phyloP scores from a whole-genome alignment of 2,329 filamentous ascomycete genomes.

The Paecilomyces fulvus region DNA sequence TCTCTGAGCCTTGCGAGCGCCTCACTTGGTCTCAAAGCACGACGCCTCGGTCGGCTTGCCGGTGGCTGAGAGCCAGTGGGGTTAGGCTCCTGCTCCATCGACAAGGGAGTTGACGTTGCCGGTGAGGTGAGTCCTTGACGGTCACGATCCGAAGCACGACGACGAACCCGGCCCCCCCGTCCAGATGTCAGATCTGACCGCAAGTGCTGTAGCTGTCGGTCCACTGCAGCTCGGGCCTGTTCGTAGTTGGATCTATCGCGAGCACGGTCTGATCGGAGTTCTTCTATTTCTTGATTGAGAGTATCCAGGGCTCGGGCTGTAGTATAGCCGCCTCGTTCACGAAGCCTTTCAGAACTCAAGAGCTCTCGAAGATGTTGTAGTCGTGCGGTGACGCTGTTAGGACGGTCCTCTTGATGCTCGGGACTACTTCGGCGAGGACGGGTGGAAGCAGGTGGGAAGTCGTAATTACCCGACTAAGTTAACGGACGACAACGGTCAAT shows the following conservation, averaged over 20 bases:
- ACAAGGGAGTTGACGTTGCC: slow-evolving; percentile 6
- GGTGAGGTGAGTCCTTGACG: slow-evolving; percentile 7
- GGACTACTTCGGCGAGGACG: slow-evolving; percentile 16
- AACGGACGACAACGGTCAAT: slow-evolving; percentile 11
- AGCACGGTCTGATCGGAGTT: slow-evolving; percentile 18
- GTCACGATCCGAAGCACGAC: slow-evolving; percentile 7
- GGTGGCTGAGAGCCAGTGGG: slow-evolving; percentile 8
- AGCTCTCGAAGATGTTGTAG: slow-evolving; percentile 32
- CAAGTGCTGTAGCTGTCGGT: slow-evolving; percentile 17
- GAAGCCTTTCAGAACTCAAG: slow-evolving; percentile 24
- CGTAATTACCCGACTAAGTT: slow-evolving; percentile 35
- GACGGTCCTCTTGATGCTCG: slow-evolving; percentile 15
- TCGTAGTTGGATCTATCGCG: slow-evolving; percentile 17
- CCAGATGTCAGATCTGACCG: slow-evolving; percentile 7
- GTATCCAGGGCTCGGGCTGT: slow-evolving; percentile 28
- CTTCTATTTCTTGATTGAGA: slow-evolving; percentile 31
- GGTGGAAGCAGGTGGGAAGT: slow-evolving; percentile 32
- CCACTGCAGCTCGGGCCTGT: slow-evolving; percentile 16
- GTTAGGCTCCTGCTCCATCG: slow-evolving; percentile 12
- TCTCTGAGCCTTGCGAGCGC: slow-evolving; percentile 10
- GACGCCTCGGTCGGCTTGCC: slow-evolving; percentile 13
- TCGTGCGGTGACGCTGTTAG: slow-evolving; percentile 15
- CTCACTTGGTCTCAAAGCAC: slow-evolving; percentile 18
- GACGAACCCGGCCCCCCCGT: slow-evolving; percentile 9
- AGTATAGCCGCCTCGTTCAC: slow-evolving; percentile 19